Conservation (phyloP, 2,329 filamentous ascomycete genomes). For the Parastagonospora avenae region DNA sequence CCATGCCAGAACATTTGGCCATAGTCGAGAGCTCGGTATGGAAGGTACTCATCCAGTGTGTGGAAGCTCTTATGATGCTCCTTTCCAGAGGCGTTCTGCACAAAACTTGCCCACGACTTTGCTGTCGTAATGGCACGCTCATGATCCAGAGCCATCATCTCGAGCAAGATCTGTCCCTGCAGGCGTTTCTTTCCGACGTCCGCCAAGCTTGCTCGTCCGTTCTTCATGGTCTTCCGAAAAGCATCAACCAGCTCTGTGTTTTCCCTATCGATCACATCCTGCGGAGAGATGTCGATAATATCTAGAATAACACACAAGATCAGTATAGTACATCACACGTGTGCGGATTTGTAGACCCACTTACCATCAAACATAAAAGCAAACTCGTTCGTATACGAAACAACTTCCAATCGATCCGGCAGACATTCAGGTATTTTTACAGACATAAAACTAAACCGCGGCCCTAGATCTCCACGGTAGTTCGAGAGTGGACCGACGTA, state of each 20-base stretch:
- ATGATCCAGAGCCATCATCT: constrained; percentile 23
- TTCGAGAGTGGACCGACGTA: constrained; percentile 23
- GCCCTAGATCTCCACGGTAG: constrained; percentile 35
- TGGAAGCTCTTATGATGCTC: constrained; percentile 5
- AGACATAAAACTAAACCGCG: constrained; percentile 33
- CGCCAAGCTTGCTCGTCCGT: no score
- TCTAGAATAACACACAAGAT: no score
- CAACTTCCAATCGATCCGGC: constrained; percentile 47
- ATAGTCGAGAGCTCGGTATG: constrained; percentile 14
- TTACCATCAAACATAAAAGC: constrained; percentile 50
- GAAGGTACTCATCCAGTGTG: constrained; percentile 23
- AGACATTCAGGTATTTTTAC: constrained; percentile 46
- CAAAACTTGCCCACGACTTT: constrained; percentile 22
- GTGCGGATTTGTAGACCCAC: not conserved
- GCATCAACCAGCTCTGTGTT: no score
- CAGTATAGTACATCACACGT: not conserved
- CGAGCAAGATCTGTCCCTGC: constrained; percentile 15
- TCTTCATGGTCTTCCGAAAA: no score
- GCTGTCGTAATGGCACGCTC: constrained; percentile 13
- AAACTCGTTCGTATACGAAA: constrained; percentile 50
- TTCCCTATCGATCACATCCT: no score
- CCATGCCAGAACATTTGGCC: constrained; percentile 41
- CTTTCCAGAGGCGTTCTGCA: constrained; percentile 8
- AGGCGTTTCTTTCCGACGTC: constrained; percentile 6
- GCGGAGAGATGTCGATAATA: no score